A percentile compares a stretch with the other conserved stretches of the same genome.
Conservation (phyloP, 768 basidiomycete species). For the Rhodotorula babjevae region DNA sequence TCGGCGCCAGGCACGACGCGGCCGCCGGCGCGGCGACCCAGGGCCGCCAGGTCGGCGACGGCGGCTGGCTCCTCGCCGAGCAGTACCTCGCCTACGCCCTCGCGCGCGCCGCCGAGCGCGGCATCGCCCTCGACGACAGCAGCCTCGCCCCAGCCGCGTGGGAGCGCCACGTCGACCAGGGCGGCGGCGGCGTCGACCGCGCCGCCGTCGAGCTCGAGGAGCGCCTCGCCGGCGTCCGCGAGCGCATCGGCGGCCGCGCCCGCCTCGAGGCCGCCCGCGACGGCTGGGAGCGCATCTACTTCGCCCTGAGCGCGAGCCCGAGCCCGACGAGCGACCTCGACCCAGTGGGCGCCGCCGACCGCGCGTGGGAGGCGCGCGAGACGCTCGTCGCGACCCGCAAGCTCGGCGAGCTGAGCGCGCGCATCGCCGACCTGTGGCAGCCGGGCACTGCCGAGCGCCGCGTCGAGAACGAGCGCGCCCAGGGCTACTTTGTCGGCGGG, state of each 20-base stretch:
- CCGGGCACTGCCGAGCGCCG: constrained; percentile 18
- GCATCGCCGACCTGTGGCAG: constrained; percentile 28
- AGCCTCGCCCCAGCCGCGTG: background rate
- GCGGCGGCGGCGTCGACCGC: constrained; percentile 28
- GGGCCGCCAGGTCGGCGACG: constrained; percentile 21
- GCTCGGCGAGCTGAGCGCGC: constrained; percentile 30
- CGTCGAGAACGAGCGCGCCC: constrained; percentile 13
- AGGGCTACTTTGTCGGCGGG: constrained; percentile 28
- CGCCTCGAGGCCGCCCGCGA: constrained; percentile 32
- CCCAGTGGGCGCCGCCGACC: background rate
- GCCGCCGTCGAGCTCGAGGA: constrained; percentile 39
- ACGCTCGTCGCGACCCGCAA: constrained; percentile 28
- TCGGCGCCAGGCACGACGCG: constrained; percentile 1
- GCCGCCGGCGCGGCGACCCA: background rate
- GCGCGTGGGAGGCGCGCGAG: constrained; percentile 28
- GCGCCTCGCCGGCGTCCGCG: constrained; percentile 37
- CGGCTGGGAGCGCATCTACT: constrained; percentile 38
- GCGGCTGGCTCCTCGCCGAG: constrained; percentile 33
- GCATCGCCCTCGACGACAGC: constrained; percentile 27
- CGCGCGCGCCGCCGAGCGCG: background rate
- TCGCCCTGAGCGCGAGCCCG: constrained; percentile 6
- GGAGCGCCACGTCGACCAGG: constrained; percentile 12
- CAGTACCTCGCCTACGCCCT: constrained; percentile 33
- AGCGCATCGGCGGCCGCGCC: constrained; percentile 32
- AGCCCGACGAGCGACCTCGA: constrained; percentile 2